A percentile compares a stretch with the other conserved stretches of the same genome.
phyloP scores from a whole-genome alignment of 2,329 filamentous ascomycete species.

The Emergomyces africanus region DNA sequence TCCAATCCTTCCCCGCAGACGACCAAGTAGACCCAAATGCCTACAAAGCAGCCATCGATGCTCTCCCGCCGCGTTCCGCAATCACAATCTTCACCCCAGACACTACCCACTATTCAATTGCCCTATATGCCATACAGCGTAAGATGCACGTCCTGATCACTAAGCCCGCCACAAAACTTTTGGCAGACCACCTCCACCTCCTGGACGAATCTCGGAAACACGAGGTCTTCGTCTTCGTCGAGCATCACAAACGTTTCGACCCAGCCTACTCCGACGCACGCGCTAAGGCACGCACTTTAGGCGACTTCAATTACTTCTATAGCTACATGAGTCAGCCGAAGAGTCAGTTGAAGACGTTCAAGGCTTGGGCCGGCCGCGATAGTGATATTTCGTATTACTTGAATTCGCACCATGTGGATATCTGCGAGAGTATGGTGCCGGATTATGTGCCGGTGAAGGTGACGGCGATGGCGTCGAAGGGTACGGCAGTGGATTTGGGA shows the following conservation, averaged over 20 bases:
- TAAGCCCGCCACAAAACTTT: constrained; percentile 79
- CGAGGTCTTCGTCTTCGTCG: constrained; percentile 80
- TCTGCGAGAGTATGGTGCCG: constrained; percentile 83
- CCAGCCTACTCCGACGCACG: constrained; percentile 83
- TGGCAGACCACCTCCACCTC: constrained; percentile 66
- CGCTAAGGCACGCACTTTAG: constrained; percentile 60
- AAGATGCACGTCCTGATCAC: constrained; percentile 86
- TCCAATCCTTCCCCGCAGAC: constrained; percentile 69
- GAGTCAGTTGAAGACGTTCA: constrained; percentile 85
- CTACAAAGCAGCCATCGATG: constrained; percentile 82
- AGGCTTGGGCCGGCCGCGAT: constrained; percentile 82
- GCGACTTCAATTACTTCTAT: constrained; percentile 98
- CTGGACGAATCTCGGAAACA: constrained; percentile 58
- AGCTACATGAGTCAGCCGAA: constrained; percentile 93
- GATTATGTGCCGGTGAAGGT: constrained; percentile 67
- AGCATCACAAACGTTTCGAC: constrained; percentile 95
- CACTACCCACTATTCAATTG: constrained; percentile 84
- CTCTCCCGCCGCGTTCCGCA: constrained; percentile 65
- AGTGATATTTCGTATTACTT: constrained; percentile 94
- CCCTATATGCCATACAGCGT: constrained; percentile 79
- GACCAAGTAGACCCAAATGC: constrained; percentile 60
- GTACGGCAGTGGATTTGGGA: constrained; percentile 64
- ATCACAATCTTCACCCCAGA: constrained; percentile 96
- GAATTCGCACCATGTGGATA: constrained; percentile 87
- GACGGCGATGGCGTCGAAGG: constrained; percentile 66